Evolutionary conservation across 129 eudicot genomes (phyloP), one percentile per base, ranked within the genome.

Genomic region (Pittosporum tobira): DNA sequence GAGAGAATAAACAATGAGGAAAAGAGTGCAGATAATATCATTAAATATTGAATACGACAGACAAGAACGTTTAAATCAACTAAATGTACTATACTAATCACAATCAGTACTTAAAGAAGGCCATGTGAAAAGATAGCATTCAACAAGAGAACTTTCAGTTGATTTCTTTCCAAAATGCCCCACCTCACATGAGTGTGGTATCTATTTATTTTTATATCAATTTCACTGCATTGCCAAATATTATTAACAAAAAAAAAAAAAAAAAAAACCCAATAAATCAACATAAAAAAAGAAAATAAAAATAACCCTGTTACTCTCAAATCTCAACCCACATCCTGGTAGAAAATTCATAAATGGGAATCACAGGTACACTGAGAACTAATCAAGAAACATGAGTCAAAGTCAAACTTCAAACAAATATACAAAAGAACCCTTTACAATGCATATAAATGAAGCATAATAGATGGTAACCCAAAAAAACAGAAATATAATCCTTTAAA

Each of bases 341-440:
- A 16, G 22, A 36, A 52, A 52, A 52, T 15, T 52, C 19, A 53
- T 0, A 28, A 28, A 25, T 49, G 22, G 3, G 34, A 19, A 26
- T 51, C 57, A 25, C 18, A 51, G 1, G 9, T 16, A 45, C 49
- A 45, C 56, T 24, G 56, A 24, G n/a, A 23, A 51, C 34, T n/a
- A 51, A 51, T 15, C 2, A 25, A 25, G 25, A 51, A 24, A 1
- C 30, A 49, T 7, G 13, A 2, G 3, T 23, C 31, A 6, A 52
- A 16, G 18, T 0, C 2, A 18, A 54, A 16, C n/a, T n/a, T n/a
- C n/a, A n/a, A n/a, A n/a, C n/a, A n/a, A n/a, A n/a, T n/a, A n/a
- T n/a, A n/a, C 22, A 52, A 53, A 53, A 22, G 38, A 55, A 55
- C 27, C 44, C 19, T 29, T 30, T 55, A 21, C 24, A 54, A 30